Evolutionary conservation across 495 filamentous ascomycete genomes (phyloP), one percentile per base, ranked within the genome.

Genomic region (Tuber indicum): DNA sequence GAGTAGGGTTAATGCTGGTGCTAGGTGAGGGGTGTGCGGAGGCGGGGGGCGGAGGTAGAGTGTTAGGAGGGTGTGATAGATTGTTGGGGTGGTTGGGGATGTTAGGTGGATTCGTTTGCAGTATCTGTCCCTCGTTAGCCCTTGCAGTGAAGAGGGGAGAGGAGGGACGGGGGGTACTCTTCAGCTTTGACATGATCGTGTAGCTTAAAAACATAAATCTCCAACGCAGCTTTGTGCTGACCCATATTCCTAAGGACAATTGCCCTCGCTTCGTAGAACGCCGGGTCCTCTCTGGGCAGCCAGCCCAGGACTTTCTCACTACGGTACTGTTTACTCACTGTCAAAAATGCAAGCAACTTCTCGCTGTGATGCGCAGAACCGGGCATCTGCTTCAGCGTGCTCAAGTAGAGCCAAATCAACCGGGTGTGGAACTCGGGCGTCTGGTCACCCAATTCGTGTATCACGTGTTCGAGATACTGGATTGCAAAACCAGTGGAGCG

Each of bases 201-300:
- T 75, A 99, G 87, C 81, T 95, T 94, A 86, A 97, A 99, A 19
- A 98, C 94, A 83, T 97, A 99, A 41, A 98, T 97, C 84, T 94
- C 92, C 36, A 99, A 85, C 0, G 96, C 95, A 84, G 97, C 93
- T 83, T 93, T 92, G 85, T 99, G 94, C 76, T 94, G 92, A 14
- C 92, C 94, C 93, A 99, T 97, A 80, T 96, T 96, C 84, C 93
- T 94, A 45, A 98, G 90, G 14, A 98, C 91, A 46, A 98, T 91
- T 36, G 96, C 96, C 73, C 94, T 91, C 7, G 93, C 91, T 84
- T 98, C 96, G 85, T 91, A 97, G 83, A 96, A 96, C 21, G 90
- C 87, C 1, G 94, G 89, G 84, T 97, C 93, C 76, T 97, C 92
- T 75, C 90, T 88, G 69, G 93, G 92, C 41, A 98, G 88, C 79